Base-by-base conservation (phyloP, 2,329 filamentous ascomycete species). In the Magnaporthales sp. region DNA sequence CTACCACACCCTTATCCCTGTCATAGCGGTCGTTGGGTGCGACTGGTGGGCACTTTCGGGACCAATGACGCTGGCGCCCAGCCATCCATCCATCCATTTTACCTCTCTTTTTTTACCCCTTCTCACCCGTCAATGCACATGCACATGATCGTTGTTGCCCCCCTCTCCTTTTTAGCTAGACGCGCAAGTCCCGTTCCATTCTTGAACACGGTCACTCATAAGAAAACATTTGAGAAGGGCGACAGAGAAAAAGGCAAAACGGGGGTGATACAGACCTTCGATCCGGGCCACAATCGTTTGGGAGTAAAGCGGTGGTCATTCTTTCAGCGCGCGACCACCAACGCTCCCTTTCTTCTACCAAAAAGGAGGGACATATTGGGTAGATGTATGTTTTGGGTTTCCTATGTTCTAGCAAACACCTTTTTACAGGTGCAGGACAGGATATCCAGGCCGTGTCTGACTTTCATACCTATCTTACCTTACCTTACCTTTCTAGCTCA, bases 41-140 rank as follows among this genome's bases (percentile, higher is more conserved):
- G 38, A 46, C 38, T 46, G 15, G 38, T n/a, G 38, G 38, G 38
- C 54, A 58, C 22, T 58, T 58, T 26, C 24, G 54, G 54, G 24
- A 24, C 54, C 54, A 58, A 58, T 58, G 54, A 58, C 54, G 54
- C 54, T 58, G n/a, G 54, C 54, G n/a, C 54, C 54, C 54, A 58
- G 54, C 54, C 54, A 58, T 58, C 54, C 22, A 56, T 56, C 22
- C 7, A 58, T 26, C 24, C 54, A 58, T 24, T 58, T 26, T 24
- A 9, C 54, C 24, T 26, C 54, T 58, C 22, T 58, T 58, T 58
- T 58, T 58, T 26, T 38, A 7, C 32, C 32, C 22, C 22, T 22
- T 58, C 24, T 22, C 24, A 22, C 54, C 54, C 9, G 54, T 58
- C 54, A 58, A 58, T 58, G 54, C 54, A 58, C 54, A 58, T 58